Conservation (phyloP, 768 basidiomycete genomes). For the Tubosaeta brunneosetosa region DNA sequence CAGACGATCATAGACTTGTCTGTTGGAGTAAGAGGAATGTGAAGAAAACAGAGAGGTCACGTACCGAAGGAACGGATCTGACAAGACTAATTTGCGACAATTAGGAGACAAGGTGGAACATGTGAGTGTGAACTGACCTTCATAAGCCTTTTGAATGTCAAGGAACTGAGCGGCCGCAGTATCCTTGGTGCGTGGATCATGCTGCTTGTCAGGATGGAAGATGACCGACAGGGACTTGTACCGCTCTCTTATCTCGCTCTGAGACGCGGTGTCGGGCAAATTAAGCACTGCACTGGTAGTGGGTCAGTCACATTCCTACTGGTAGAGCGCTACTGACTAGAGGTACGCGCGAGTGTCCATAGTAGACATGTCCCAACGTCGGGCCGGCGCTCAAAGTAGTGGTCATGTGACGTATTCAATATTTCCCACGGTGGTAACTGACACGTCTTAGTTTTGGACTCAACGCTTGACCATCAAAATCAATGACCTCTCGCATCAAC, state of each 20-base stretch:
- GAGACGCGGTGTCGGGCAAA: constrained; percentile 56
- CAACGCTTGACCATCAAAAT: background rate
- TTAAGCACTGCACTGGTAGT: constrained; percentile 57
- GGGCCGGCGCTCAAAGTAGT: too few relatives aligned
- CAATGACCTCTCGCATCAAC: constrained; percentile 79
- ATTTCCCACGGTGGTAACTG: constrained; percentile 21
- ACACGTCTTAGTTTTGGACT: constrained; percentile 21
- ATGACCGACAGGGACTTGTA: constrained; percentile 68
- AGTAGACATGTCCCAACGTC: background rate
- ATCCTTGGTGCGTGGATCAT: constrained; percentile 48
- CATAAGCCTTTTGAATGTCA: constrained; percentile 78
- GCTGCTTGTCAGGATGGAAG: constrained; percentile 85
- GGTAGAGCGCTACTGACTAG: constrained; percentile 22
- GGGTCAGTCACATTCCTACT: background rate
- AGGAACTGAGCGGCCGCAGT: constrained; percentile 66
- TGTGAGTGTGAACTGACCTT: constrained; percentile 43
- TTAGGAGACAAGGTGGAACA: constrained; percentile 9
- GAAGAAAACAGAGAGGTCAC: constrained; percentile 17
- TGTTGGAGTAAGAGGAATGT: constrained; percentile 23
- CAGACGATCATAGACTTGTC: constrained; percentile 72
- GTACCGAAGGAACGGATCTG: constrained; percentile 67
- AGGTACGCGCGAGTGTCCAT: constrained; percentile 4
- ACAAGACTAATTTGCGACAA: constrained; percentile 47
- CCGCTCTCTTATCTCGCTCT: constrained; percentile 67
- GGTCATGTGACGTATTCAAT: constrained; percentile 21